Percentiles rank a stretch among this genome's conserved stretches.
Evolutionary conservation across 2,329 filamentous ascomycete genomes (phyloP).

Genomic region (Alternaria dauci): DNA sequence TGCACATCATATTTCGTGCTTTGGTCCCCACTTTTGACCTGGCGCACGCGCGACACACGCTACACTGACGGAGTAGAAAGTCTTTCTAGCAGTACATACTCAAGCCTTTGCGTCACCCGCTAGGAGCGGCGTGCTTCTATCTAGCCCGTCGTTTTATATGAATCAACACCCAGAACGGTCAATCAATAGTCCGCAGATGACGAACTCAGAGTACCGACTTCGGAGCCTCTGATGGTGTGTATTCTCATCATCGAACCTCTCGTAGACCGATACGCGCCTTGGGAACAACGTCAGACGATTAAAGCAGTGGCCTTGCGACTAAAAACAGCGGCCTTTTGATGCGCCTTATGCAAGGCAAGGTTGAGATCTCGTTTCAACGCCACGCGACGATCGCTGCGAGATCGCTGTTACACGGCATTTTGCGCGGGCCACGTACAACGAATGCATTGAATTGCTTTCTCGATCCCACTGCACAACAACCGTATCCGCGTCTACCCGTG

Average conservation of each 20-base stretch:
- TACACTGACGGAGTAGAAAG: background rate
- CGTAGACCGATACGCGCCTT: background rate
- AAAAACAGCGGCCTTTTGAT: background rate
- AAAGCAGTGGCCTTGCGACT: background rate
- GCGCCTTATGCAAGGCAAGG: background rate
- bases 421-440: background rate
- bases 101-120: background rate
- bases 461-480: background rate
- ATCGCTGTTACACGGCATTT: background rate
- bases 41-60: background rate
- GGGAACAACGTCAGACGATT: background rate
- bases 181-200: background rate
- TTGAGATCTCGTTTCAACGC: background rate
- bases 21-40: background rate
- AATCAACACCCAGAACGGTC: background rate
- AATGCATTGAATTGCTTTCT: background rate
- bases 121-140: background rate
- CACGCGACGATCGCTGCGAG: background rate
- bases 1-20: constrained; percentile 14
- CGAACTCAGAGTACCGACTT: background rate
- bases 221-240: background rate
- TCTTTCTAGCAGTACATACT: background rate
- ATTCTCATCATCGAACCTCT: background rate
- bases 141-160: background rate
- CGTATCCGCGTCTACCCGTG: background rate